phyloP scores from a whole-genome alignment of 306 rosid species.

The Pterocarpus macrocarpus region DNA sequence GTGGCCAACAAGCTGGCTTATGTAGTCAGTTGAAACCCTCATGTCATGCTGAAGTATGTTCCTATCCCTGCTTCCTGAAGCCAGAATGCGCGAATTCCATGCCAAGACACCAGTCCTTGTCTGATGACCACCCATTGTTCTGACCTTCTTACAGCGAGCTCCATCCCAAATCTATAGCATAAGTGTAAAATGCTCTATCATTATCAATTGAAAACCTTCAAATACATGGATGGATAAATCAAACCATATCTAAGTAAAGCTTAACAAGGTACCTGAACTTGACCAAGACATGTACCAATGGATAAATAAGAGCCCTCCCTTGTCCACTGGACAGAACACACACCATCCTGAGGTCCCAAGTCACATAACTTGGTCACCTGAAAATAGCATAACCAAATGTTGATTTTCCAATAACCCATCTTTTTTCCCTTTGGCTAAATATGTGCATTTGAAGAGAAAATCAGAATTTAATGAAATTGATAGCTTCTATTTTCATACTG shows the following conservation, averaged over 20 bases:
- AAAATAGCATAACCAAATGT: slow-evolving; percentile 22
- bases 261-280: slow-evolving; percentile 82
- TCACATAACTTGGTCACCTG: slow-evolving; percentile 95
- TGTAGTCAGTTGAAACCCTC: slow-evolving; percentile 75
- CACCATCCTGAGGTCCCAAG: slow-evolving; percentile 95
- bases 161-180: slow-evolving; percentile 89
- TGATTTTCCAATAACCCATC: neutral
- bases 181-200: slow-evolving; percentile 4
- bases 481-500: slow-evolving; percentile 24
- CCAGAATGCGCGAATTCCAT: slow-evolving; percentile 92
- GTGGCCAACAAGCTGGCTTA: slow-evolving; percentile 89
- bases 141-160: slow-evolving; percentile 80
- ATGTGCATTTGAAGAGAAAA: no score
- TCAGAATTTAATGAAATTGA: neutral
- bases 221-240: neutral
- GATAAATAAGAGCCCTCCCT: slow-evolving; percentile 93
- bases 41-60: slow-evolving; percentile 97
- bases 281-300: slow-evolving; percentile 85
- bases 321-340: slow-evolving; percentile 97
- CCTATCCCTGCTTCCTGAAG: slow-evolving; percentile 94
- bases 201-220: slow-evolving; percentile 14
- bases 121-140: slow-evolving; percentile 98
- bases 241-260: neutral
- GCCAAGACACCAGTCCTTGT: slow-evolving; percentile 97
- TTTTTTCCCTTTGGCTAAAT: neutral